These are phyloP conservation scores for Candida silvicultrix DNA, from an alignment of 805 yeast genomes.

Conservation along the genomic window DNA sequence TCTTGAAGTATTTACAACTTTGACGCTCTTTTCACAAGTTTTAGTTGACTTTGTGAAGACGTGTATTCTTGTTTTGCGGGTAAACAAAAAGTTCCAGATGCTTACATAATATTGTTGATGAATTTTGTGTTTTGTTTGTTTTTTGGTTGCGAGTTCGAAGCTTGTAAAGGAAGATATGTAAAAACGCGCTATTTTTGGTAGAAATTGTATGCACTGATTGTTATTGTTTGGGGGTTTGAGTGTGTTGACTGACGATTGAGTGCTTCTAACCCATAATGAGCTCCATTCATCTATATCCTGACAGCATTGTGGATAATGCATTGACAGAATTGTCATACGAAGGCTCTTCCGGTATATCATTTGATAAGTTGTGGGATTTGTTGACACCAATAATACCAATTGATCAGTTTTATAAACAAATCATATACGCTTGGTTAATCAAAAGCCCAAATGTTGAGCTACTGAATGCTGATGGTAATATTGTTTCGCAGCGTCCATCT, in stretches of 20 bases:
- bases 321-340: conserved; percentile 30
- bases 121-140: too few species aligned
- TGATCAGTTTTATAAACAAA: conserved; percentile 25
- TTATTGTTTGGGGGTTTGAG: too few species aligned
- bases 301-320: conserved; percentile 25
- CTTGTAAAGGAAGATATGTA: neutral
- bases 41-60: too few species aligned
- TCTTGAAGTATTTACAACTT: too few species aligned
- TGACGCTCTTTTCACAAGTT: too few species aligned
- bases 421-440: conserved; percentile 33
- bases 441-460: conserved; percentile 15
- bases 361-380: conserved; percentile 28
- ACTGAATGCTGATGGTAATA: neutral
- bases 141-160: too few species aligned
- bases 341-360: conserved; percentile 26
- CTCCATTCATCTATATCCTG: conserved; percentile 22
- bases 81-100: too few species aligned
- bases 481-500: conserved; percentile 1
- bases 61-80: too few species aligned
- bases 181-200: too few species aligned
- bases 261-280: too few species aligned
- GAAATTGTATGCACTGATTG: too few species aligned
- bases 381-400: conserved; percentile 13
- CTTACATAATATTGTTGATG: too few species aligned
- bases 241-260: neutral